phyloP scores from a whole-genome alignment of 768 basidiomycete genomes.

The Panellus pusillus region DNA sequence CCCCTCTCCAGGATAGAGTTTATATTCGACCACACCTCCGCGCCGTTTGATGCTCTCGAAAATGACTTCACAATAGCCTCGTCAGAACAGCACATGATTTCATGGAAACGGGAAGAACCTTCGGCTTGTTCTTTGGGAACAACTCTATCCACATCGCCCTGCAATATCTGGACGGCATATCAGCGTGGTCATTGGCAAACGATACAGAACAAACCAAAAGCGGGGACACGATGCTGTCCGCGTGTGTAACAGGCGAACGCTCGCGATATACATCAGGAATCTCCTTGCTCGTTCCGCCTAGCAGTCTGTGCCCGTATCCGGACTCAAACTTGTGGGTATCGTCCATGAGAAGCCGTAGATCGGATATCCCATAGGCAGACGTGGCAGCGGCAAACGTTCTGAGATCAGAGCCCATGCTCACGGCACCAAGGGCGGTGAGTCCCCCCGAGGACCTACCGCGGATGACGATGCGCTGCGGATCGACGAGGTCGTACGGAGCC shows the following conservation, averaged over 20 bases:
- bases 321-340: slow-evolving; percentile 62
- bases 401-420: slow-evolving; percentile 41
- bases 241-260: slow-evolving; percentile 51
- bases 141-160: slow-evolving; percentile 45
- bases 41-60: slow-evolving; percentile 40
- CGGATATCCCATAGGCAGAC: slow-evolving; percentile 66
- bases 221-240: slow-evolving; percentile 49
- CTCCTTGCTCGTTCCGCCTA: slow-evolving; percentile 51
- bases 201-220: slow-evolving; percentile 41
- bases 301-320: slow-evolving; percentile 43
- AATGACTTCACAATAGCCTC: slow-evolving; percentile 38
- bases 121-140: slow-evolving; percentile 24
- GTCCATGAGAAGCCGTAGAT: slow-evolving; percentile 48
- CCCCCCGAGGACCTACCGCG: slow-evolving; percentile 77
- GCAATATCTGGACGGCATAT: slow-evolving; percentile 41
- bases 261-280: slow-evolving; percentile 45
- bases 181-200: no score
- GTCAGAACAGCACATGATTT: slow-evolving; percentile 36
- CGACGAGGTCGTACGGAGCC: slow-evolving; percentile 51
- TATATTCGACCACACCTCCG: slow-evolving; percentile 43
- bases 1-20: slow-evolving; percentile 52
- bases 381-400: slow-evolving; percentile 62
- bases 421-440: slow-evolving; percentile 58
- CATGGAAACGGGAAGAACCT: background rate
- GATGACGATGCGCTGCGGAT: slow-evolving; percentile 62